Percentiles rank a stretch among this genome's conserved stretches.
Evolutionary conservation across 192 early-diverging fungal species (phyloP).

Genomic region (Backusella tuberculispora): DNA sequence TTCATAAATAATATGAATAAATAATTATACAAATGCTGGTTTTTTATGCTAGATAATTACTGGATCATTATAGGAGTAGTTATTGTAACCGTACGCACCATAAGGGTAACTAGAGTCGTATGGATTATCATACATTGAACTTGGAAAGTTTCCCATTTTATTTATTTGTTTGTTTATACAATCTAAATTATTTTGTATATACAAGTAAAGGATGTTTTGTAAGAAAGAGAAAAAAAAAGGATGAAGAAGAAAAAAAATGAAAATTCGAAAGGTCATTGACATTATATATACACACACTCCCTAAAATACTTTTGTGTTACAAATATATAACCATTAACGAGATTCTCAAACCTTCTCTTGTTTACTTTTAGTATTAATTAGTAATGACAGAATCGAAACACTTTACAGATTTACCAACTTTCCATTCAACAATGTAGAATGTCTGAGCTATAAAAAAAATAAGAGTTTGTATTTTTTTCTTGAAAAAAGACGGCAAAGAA

Average conservation of each 20-base stretch:
- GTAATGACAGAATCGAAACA: conserved; percentile 16
- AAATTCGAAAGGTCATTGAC: conserved; percentile 4
- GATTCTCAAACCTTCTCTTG: conserved; percentile 1
- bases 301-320: conserved; percentile 6
- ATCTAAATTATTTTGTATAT: not conserved
- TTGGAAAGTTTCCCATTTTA: conserved; percentile 7
- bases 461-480: no score
- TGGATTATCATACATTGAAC: conserved; percentile 2
- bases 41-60: not conserved
- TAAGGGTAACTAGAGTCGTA: not conserved
- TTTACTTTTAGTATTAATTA: conserved; percentile 7
- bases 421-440: not conserved
- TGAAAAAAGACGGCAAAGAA: not conserved
- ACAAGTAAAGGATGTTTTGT: not conserved
- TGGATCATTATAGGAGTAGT: conserved; percentile 11
- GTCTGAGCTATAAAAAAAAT: not conserved
- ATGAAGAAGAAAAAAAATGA: not conserved
- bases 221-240: not conserved
- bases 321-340: not conserved
- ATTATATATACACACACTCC: conserved; percentile 3
- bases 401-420: not conserved
- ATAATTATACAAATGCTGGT: not conserved
- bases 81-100: not conserved
- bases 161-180: not conserved
- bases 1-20: not conserved